Evolutionary conservation across 768 basidiomycete species (phyloP).

Genomic region (Suillus paluster): DNA sequence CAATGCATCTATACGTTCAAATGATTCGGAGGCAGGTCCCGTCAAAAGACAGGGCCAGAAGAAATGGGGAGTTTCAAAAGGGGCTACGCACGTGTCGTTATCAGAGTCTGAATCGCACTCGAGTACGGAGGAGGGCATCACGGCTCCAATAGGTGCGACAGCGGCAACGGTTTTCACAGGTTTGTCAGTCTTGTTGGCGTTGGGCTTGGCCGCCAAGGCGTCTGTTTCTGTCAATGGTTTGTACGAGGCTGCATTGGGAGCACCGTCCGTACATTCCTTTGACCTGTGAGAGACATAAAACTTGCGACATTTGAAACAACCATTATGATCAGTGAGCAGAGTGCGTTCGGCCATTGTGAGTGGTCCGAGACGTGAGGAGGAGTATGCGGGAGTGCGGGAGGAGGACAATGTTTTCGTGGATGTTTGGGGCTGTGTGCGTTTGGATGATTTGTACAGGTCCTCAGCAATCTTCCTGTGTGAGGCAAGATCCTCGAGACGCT

Average conservation of each 20-base stretch:
- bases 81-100: neutral
- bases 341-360: conserved; percentile 13
- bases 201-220: neutral
- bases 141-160: neutral
- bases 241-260: conserved; percentile 19
- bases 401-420: neutral
- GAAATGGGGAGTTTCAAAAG: too few relatives aligned
- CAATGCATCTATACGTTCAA: neutral
- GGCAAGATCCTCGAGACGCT: neutral
- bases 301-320: conserved; percentile 26
- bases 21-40: neutral
- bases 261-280: conserved; percentile 17
- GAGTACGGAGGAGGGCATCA: neutral
- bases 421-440: neutral
- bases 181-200: neutral
- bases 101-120: neutral
- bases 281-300: conserved; percentile 1
- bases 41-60: too few relatives aligned
- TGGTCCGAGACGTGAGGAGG: neutral
- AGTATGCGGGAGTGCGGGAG: neutral
- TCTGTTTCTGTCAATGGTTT: conserved; percentile 16
- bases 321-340: conserved; percentile 13
- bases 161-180: too few relatives aligned
- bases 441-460: neutral
- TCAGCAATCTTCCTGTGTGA: neutral